phyloP scores from a whole-genome alignment of 2,329 filamentous ascomycete genomes.

The Colletotrichum somersetense region DNA sequence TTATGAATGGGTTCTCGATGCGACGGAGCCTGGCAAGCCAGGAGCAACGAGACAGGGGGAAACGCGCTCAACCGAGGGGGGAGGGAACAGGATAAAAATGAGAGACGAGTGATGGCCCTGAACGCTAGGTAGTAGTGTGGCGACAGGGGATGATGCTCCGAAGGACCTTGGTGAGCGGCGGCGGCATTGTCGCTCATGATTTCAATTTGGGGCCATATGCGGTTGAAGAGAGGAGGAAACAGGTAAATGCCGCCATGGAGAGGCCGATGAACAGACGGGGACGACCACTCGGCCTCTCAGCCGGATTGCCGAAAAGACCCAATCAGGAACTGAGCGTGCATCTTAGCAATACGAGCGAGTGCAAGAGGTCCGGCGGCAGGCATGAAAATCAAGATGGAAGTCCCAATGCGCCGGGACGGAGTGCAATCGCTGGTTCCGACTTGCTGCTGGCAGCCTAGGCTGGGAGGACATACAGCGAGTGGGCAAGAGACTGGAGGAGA shows the following conservation, averaged over 20 bases:
- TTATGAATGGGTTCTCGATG: conserved; percentile 28
- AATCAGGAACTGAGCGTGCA: conserved; percentile 27
- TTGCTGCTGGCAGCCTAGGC: neutral
- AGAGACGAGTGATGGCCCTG: conserved; percentile 7
- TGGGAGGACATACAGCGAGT: neutral
- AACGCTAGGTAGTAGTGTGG: neutral
- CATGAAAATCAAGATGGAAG: conserved; percentile 26
- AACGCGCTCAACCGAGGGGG: conserved; percentile 18
- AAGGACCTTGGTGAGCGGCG: conserved; percentile 8
- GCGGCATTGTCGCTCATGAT: conserved; percentile 36
- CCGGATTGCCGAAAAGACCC: conserved; percentile 28
- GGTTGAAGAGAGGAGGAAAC: conserved; percentile 9
- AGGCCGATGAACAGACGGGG: conserved; percentile 2
- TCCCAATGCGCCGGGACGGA: conserved; percentile 21
- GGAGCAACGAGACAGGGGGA: conserved; percentile 5
- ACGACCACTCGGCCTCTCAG: conserved; percentile 9
- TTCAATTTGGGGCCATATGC: conserved; percentile 31
- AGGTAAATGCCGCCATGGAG: conserved; percentile 15
- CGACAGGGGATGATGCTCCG: conserved; percentile 12
- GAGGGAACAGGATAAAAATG: conserved; percentile 11
- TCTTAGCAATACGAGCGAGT: conserved; percentile 21
- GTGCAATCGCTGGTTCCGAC: conserved; percentile 17
- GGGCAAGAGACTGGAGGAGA: neutral
- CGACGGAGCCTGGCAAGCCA: conserved; percentile 17
- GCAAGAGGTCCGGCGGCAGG: conserved; percentile 17